Percentiles rank a stretch among this genome's conserved stretches.
Evolutionary conservation across 306 rosid species (phyloP).

Genomic region (Rubus idaeus): DNA sequence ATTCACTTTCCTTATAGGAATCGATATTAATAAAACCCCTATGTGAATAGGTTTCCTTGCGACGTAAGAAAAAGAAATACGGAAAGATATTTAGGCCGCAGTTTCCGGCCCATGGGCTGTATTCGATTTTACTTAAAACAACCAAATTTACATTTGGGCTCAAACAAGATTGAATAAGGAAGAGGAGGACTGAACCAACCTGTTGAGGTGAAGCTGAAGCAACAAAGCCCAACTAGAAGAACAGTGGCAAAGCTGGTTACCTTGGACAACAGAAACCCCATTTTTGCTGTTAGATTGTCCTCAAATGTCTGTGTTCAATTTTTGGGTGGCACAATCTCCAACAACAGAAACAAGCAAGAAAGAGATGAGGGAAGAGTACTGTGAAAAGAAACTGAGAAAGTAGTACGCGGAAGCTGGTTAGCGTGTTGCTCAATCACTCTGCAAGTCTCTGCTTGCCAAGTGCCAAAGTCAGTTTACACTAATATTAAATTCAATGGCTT

Average conservation of each 20-base stretch:
- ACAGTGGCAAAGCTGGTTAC: constrained; percentile 31
- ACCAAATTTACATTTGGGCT: too few relatives aligned
- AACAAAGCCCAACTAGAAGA: constrained; percentile 35
- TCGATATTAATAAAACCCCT: too few relatives aligned
- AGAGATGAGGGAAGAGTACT: neutral
- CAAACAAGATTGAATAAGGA: constrained; percentile 9
- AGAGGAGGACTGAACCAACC: constrained; percentile 34
- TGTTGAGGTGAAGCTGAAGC: constrained; percentile 44
- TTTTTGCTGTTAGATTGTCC: constrained; percentile 16
- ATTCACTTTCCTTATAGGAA: too few relatives aligned
- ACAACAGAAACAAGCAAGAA: neutral
- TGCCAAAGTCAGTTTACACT: neutral
- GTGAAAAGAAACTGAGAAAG: neutral
- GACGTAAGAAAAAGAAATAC: too few relatives aligned
- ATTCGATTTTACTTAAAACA: too few relatives aligned
- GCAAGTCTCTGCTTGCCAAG: constrained; percentile 3
- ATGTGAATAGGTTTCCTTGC: too few relatives aligned
- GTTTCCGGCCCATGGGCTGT: too few relatives aligned
- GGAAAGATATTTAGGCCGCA: too few relatives aligned
- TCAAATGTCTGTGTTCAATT: constrained; percentile 14
- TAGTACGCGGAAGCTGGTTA: neutral
- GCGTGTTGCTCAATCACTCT: neutral
- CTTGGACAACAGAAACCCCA: constrained; percentile 32
- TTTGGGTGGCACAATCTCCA: neutral
- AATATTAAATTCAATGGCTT: neutral